Evolutionary conservation across 495 filamentous ascomycete genomes (phyloP), one percentile per base, ranked within the genome.

Genomic region (Xanthoparmelia taractica): DNA sequence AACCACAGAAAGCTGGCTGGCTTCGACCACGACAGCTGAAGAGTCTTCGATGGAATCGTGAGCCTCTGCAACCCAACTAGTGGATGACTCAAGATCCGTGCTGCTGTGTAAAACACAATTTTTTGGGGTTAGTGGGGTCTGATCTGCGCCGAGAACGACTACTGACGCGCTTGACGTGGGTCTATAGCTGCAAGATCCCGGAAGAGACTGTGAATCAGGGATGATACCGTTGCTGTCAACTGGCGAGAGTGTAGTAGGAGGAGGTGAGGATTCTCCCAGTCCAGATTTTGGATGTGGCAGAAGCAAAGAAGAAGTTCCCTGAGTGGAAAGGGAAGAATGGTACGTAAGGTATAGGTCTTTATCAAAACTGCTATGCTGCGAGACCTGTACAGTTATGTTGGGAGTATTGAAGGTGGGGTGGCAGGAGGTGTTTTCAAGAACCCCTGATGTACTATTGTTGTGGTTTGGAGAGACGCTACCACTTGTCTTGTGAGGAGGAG

Each of bases 161-260:
- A 7, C 23, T 18, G 47, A 54, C 50, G 65, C 38, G 65, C 45
- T 59, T 50, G 59, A 37, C 23, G 58, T 40, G 36, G 59, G 58
- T 25, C 25, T 11, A 55, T 65, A 65, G 59, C 52, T 66, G 13
- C 64, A 70, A 27, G 66, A 68, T 34, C 56, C 58, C n/a, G 64
- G 47, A 47, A 58, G 38, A n/a, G 68, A 57, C 57, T 70, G 68
- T 23, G 68, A 68, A 59, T 70, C 68, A 34, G 68, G 68, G 36
- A 70, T 34, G 31, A 67, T 55, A n/a, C 52, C 10, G 59, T 31
- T 60, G 45, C 34, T 31, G 38, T 34, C 38, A 40, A 10, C 1
- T 63, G 27, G 18, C 54, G 40, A 2, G 36, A 10, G 11, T 33
- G 13, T 34, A 18, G 59, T 59, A 45, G 52, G 40, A 25, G 56